Conservation (phyloP, 2,329 filamentous ascomycete genomes). For the Apiospora pterosperma region DNA sequence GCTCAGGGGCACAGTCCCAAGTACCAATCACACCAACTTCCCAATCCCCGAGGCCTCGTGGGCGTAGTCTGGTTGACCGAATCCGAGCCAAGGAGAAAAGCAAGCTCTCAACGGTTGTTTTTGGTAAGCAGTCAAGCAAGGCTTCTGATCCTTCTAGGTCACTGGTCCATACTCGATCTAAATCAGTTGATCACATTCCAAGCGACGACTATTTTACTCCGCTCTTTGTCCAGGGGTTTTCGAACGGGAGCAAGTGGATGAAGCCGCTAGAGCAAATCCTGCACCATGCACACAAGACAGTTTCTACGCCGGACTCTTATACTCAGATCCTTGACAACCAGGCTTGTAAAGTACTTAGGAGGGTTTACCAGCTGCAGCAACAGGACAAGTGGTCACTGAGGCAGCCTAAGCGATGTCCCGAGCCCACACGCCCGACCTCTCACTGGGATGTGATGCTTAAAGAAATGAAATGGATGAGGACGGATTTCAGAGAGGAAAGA, state of each 20-base stretch:
- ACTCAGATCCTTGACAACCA: slow-evolving; percentile 82
- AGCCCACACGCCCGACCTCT: slow-evolving; percentile 71
- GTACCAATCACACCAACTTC: slow-evolving; percentile 26
- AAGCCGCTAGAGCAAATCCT: slow-evolving; percentile 69
- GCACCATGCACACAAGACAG: slow-evolving; percentile 80
- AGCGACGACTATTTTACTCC: slow-evolving; percentile 64
- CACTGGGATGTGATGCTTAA: slow-evolving; percentile 86
- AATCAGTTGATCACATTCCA: slow-evolving; percentile 37
- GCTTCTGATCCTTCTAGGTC: slow-evolving; percentile 41
- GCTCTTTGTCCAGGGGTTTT: slow-evolving; percentile 56
- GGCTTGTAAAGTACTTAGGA: slow-evolving; percentile 78
- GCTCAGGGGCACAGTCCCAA: slow-evolving; percentile 15
- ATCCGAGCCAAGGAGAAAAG: slow-evolving; percentile 58
- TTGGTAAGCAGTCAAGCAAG: slow-evolving; percentile 62
- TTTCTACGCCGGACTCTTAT: slow-evolving; percentile 81
- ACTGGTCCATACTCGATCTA: slow-evolving; percentile 36
- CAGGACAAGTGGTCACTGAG: slow-evolving; percentile 89
- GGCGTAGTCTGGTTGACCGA: slow-evolving; percentile 38
- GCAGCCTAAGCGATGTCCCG: slow-evolving; percentile 79
- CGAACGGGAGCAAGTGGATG: slow-evolving; percentile 53
- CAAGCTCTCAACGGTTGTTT: slow-evolving; percentile 72
- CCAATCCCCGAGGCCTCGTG: slow-evolving; percentile 21
- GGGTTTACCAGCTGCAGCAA: slow-evolving; percentile 88
- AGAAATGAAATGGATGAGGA: slow-evolving; percentile 98
- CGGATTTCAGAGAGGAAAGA: slow-evolving; percentile 88